Evolutionary conservation across 805 yeast species (phyloP), one percentile per base, ranked within the genome.

Genomic region (Suhomyces pyralidae): DNA sequence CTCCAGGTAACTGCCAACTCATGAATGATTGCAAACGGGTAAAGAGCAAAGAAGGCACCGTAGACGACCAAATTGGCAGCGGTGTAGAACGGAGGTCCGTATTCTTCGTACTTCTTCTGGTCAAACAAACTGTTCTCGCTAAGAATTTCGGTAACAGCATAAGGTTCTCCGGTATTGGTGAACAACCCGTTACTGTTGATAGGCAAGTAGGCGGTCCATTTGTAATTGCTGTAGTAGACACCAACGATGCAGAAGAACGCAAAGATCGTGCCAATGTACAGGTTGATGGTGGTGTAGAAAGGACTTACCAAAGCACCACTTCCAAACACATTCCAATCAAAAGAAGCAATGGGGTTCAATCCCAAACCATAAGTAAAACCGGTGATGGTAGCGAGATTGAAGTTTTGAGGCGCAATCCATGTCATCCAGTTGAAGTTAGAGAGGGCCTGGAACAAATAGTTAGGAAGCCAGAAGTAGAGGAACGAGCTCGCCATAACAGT

Each of bases 331-430:
- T 79, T 80, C 65, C 84, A 81, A 46, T 82, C 86, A 62, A 82
- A 75, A 1, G 82, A 72, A 7, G 85, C 63, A 43, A 80, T 59
- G 12, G 85, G 85, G 61, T 81, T 82, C 34, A 81, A 53, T 6
- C 85, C 86, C 24, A 82, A 52, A 14, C 85, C 85, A 25, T 52
- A 47, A 6, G 56, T 49, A 14, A 70, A 60, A 24, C 87, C 86
- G 10, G 84, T 78, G 12, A 82, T 65, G 7, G 64, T 59, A 10
- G 81, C 80, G 50, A 82, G 63, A 55, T 76, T 75, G 54, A 76
- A 69, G 60, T 80, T 81, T 36, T 73, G 55, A 14, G 85, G 86
- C 3, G 67, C 65, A 47, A 82, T 82, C 86, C 86, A 83, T 5
- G 81, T 74, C 60, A 80, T 73, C 88, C 87, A 83, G 58, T 76